Evolutionary conservation across 2,329 filamentous ascomycete genomes (phyloP).

Genomic region (Phyllosticta citriasiana): DNA sequence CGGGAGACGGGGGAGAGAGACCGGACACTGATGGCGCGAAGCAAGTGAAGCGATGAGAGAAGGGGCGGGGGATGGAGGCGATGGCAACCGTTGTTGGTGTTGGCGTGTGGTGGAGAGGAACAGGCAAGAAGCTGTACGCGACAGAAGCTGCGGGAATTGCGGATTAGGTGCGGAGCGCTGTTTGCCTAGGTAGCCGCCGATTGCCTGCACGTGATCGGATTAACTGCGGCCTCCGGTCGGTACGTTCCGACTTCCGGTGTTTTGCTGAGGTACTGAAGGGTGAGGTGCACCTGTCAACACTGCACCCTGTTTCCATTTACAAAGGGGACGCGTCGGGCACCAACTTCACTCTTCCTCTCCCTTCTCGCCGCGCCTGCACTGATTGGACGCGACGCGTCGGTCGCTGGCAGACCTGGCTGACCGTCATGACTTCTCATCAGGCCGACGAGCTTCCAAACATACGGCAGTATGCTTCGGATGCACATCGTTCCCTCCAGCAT

Average conservation of each 20-base stretch:
- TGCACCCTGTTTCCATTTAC: background rate
- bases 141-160: background rate
- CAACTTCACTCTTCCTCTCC: background rate
- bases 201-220: background rate
- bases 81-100: background rate
- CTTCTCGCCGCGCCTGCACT: too few relatives aligned
- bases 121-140: background rate
- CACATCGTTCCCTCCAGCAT: conserved; percentile 17
- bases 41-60: background rate
- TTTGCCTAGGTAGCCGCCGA: background rate
- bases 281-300: background rate
- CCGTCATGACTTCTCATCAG: background rate
- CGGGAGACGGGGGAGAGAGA: conserved; percentile 15
- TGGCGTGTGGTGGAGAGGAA: background rate
- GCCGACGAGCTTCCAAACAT: conserved; percentile 16
- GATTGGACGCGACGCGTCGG: background rate
- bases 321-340: background rate
- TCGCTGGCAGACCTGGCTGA: background rate
- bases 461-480: conserved; percentile 19
- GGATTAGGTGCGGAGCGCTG: background rate
- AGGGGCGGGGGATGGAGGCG: background rate
- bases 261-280: background rate
- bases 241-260: background rate
- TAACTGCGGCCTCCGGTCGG: background rate
- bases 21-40: background rate